Base-by-base conservation (phyloP, 2,329 filamentous ascomycete genomes). In the Aspergillus hiratsukae region DNA sequence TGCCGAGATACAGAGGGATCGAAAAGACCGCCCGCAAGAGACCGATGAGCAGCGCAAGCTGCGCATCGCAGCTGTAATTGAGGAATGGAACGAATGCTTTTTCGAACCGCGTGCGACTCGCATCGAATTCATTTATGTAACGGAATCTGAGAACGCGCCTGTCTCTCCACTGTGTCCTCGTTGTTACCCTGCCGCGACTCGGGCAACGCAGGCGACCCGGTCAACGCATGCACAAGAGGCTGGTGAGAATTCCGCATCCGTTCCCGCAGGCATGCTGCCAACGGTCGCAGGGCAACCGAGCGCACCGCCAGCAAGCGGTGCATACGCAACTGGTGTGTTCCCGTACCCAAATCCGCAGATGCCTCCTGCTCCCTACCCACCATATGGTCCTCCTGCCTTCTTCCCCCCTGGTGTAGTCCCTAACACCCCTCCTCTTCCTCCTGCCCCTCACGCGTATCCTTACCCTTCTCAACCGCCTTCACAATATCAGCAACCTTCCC, bases 41-140 rank as follows among this genome's bases (percentile, higher is more conserved):
- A 71, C 72, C 1, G 74, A 75, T 50, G 71, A 74, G 27, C 67
- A 76, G 54, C 71, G 75, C n/a, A 63, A 58, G 50, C 63, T 64
- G 19, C 72, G 73, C 19, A 72, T 78, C 31, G 55, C 68, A 9
- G 71, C 73, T 2, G 75, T 77, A 14, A 66, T 76, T 41, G 64
- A 64, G 4, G 76, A 78, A 60, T 78, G 76, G 76, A 78, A 78
- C 56, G 63, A 71, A 48, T 68, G 66, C 40, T 78, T 78, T 51
- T 78, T 78, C 49, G 66, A 64, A 14, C 70, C 67, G 8, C 71
- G 75, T 45, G 70, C 66, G 17, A 65, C 69, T 23, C 64, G 63
- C 3, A 66, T 78, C 35, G 60, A 66, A 7, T 71, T 67, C 64
- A 61, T 66, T 21, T 76, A 75, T 61, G 67, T 73, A 17, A 66